Conservation (phyloP, 106 monocot species). For the Vanilla planifolia region DNA sequence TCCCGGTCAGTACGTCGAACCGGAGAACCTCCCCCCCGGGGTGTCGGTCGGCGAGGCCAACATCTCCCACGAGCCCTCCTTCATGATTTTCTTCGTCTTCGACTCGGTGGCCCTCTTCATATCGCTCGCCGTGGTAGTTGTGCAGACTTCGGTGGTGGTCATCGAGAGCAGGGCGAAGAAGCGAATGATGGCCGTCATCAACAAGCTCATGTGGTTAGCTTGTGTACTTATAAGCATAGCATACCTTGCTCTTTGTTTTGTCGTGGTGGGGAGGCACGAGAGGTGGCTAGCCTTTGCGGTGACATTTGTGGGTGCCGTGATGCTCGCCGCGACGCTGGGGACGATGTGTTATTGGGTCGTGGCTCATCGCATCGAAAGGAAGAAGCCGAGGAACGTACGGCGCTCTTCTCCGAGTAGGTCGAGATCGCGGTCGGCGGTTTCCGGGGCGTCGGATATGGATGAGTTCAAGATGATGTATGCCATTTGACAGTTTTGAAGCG, state of each 20-base stretch:
- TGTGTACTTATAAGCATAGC: conserved; percentile 59
- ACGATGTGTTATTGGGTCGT: conserved; percentile 61
- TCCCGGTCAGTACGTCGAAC: conserved; percentile 45
- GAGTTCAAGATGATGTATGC: conserved; percentile 59
- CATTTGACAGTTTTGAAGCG: too few species aligned
- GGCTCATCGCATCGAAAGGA: conserved; percentile 36
- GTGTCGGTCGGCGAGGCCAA: conserved; percentile 38
- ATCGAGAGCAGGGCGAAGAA: conserved; percentile 63
- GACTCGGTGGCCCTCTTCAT: conserved; percentile 65
- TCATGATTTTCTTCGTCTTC: conserved; percentile 68
- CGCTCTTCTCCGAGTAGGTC: conserved; percentile 36
- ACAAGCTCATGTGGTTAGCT: conserved; percentile 74
- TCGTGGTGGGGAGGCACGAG: conserved; percentile 34
- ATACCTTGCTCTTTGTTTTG: conserved; percentile 51
- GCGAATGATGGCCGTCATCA: conserved; percentile 58
- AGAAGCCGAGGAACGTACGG: conserved; percentile 36
- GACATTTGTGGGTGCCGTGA: conserved; percentile 38
- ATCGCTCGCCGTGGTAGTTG: conserved; percentile 63
- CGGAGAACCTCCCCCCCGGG: conserved; percentile 18
- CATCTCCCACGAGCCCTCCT: conserved; percentile 30
- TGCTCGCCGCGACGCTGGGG: conserved; percentile 41
- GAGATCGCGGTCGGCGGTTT: conserved; percentile 23
- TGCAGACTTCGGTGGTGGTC: conserved; percentile 67
- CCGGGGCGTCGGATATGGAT: conserved; percentile 35
- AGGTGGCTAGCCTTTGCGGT: conserved; percentile 47